Evolutionary conservation across 306 rosid genomes (phyloP), one percentile per base, ranked within the genome.

Genomic region (Rosa chinensis): DNA sequence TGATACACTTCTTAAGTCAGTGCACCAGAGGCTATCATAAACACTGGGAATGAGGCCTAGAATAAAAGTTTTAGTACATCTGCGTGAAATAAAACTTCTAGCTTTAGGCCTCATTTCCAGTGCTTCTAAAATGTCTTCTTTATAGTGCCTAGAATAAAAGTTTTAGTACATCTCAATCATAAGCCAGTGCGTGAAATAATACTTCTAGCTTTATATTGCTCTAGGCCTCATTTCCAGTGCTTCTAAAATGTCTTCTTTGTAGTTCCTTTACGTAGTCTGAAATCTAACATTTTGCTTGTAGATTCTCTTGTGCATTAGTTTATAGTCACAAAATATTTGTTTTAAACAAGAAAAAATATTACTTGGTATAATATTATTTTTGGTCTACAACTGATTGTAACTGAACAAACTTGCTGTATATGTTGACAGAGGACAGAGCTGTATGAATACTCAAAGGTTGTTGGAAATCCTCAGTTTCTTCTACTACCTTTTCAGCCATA

Each of bases 401-500:
- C 75, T 81, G 59, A 66, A 23, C 18, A 28, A 63, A 73, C 43
- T 18, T 83, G 39, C 77, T 84, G 73, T 70, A 14, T 76, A 68
- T 77, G 58, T 81, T 83, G 82, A 72, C 92, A 91, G 93, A 89
- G 89, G 85, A 91, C 93, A 0, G 93, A 91, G 74, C 80, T 91
- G 43, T 89, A 91, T 2, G 96, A 91, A 86, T 87, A 91, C 52
- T 84, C 93, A 0, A 91, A 86, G 84, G 85, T 91, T 78, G 87
- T 83, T 61, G 96, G 96, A 77, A 91, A 89, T 77, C 88, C 96
- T 73, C 96, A 91, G 87, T 91, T 87, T 84, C 82, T 85, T 50
- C 81, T 91, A 77, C 91, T 77, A 59, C 78, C 90, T 23, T 89
- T 91, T 81, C 93, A 85, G 62, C 93, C 96, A n/a, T 91, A 91